A percentile compares a stretch with the other conserved stretches of the same genome.
phyloP scores from a whole-genome alignment of 257 asterid species.

The Solanum rostratum region DNA sequence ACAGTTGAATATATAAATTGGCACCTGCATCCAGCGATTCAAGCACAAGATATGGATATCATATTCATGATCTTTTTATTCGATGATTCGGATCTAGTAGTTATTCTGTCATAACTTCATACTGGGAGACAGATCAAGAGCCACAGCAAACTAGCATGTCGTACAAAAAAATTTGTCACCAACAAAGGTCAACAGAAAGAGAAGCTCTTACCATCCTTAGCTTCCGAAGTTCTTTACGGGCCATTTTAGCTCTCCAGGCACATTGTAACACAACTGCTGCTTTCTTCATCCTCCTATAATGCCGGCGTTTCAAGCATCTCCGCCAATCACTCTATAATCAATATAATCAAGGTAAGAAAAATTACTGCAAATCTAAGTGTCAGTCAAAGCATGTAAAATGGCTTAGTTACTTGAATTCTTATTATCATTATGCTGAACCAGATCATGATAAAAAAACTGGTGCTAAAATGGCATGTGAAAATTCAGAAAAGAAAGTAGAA shows the following conservation, averaged over 20 bases:
- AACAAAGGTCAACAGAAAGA: background rate
- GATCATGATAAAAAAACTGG: background rate
- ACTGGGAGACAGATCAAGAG: background rate
- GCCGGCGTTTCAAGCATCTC: slow-evolving; percentile 18
- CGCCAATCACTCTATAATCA: slow-evolving; percentile 41
- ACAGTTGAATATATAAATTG: background rate
- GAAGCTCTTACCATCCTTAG: slow-evolving; percentile 49
- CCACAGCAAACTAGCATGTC: background rate
- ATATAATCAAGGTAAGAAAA: background rate
- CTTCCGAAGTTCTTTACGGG: slow-evolving; percentile 41
- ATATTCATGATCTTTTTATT: background rate
- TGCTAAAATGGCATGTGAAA: background rate
- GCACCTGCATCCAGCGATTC: background rate
- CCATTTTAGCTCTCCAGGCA: slow-evolving; percentile 48
- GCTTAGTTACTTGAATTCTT: background rate
- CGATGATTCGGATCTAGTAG: background rate
- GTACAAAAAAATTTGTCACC: background rate
- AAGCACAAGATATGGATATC: background rate
- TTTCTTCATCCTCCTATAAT: slow-evolving; percentile 33
- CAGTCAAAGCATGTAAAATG: background rate
- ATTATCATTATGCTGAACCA: background rate
- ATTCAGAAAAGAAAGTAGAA: background rate
- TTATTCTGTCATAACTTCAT: background rate
- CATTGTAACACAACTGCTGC: slow-evolving; percentile 51
- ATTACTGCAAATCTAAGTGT: slow-evolving; percentile 2